Percentiles rank a stretch among this genome's conserved stretches.
Evolutionary conservation across 495 filamentous ascomycete species (phyloP).

Genomic region (Penicillium robsamsonii): DNA sequence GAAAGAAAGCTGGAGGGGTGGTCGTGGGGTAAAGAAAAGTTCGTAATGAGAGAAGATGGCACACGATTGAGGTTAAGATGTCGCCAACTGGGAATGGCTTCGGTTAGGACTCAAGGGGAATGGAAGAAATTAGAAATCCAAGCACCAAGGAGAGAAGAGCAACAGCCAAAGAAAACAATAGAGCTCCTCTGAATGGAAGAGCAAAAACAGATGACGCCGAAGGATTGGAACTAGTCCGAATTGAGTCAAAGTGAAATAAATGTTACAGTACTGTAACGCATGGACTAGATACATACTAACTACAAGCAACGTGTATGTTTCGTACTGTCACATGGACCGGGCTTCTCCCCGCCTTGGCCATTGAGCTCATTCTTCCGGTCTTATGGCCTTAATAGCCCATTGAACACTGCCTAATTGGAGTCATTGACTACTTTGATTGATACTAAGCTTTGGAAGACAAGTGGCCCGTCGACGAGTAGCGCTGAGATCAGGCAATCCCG

Average conservation of each 20-base stretch:
- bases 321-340: slow-evolving; percentile 37
- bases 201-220: slow-evolving; percentile 19
- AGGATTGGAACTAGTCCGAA: slow-evolving; percentile 9
- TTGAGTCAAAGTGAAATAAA: slow-evolving; percentile 4
- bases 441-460: neutral
- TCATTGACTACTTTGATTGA: neutral
- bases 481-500: neutral
- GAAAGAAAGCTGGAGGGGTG: neutral
- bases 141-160: neutral
- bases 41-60: neutral
- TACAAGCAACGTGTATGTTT: slow-evolving; percentile 23
- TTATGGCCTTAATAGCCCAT: slow-evolving; percentile 16
- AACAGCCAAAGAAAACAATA: slow-evolving; percentile 1
- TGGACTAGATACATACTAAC: neutral
- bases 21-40: slow-evolving; percentile 4
- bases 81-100: neutral
- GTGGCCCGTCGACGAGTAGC: neutral
- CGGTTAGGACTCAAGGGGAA: neutral
- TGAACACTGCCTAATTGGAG: slow-evolving; percentile 1
- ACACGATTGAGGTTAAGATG: neutral
- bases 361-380: slow-evolving; percentile 23
- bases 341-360: slow-evolving; percentile 37
- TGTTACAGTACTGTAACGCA: slow-evolving; percentile 10
- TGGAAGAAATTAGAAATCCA: neutral
- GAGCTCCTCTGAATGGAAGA: neutral